Conservation (phyloP, 2,329 filamentous ascomycete species). For the Talaromyces islandicus region DNA sequence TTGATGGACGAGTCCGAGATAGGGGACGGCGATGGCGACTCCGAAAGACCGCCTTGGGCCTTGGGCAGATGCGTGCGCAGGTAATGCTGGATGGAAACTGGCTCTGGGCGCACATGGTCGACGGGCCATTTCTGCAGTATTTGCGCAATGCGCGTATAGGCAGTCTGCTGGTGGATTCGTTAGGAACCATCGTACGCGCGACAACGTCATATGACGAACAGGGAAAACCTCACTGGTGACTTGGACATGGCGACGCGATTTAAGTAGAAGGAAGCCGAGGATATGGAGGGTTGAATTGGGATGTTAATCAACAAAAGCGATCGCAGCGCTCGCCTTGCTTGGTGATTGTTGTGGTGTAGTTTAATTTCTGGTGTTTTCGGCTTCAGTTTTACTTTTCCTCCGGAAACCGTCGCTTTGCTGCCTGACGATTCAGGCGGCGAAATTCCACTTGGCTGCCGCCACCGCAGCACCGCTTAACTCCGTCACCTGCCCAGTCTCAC, state of each 20-base stretch:
- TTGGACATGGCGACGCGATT: slow-evolving; percentile 19
- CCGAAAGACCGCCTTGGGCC: slow-evolving; percentile 9
- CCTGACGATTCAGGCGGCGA: slow-evolving; percentile 7
- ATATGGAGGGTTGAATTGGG: not conserved
- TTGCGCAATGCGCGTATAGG: slow-evolving; percentile 31
- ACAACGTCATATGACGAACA: not conserved
- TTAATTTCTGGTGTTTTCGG: not conserved
- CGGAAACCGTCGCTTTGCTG: not conserved
- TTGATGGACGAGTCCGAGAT: slow-evolving; percentile 43
- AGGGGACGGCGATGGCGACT: slow-evolving; percentile 16
- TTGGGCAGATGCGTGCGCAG: slow-evolving; percentile 28
- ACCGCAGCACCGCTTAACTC: slow-evolving; percentile 1
- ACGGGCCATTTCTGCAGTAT: slow-evolving; percentile 40
- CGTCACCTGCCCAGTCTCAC: not conserved
- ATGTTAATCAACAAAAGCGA: not conserved
- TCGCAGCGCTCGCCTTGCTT: slow-evolving; percentile 16
- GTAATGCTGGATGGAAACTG: slow-evolving; percentile 40
- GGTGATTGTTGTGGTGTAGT: slow-evolving; percentile 23
- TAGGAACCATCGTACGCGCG: slow-evolving; percentile 2
- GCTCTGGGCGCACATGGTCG: slow-evolving; percentile 39
- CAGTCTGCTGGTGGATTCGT: slow-evolving; percentile 5
- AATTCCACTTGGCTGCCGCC: not conserved
- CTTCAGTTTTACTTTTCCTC: not conserved
- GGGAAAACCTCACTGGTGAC: slow-evolving; percentile 19
- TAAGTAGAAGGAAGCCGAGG: not conserved